Evolutionary conservation across 73 alveolate species (phyloP).

Genomic region (Paramecium caudatum): DNA sequence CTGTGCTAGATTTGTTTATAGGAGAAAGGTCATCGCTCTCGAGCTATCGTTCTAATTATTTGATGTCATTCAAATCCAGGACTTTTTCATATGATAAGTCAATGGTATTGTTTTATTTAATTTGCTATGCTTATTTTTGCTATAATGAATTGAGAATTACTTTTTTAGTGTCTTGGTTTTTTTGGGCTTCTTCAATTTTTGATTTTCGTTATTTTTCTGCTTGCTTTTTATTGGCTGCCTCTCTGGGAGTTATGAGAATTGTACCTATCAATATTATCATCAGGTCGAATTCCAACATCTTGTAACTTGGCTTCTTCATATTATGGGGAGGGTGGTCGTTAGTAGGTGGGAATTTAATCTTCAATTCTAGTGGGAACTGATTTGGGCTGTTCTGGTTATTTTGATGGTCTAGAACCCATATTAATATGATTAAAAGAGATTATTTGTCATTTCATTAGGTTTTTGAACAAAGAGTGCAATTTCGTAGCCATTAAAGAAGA

Average conservation of each 20-base stretch:
- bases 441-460: conserved; percentile 53
- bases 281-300: conserved; percentile 29
- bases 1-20: conserved; percentile 42
- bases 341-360: conserved; percentile 9
- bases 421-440: conserved; percentile 49
- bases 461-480: conserved; percentile 34
- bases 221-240: conserved; percentile 47
- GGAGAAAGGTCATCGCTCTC: conserved; percentile 61
- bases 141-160: not conserved
- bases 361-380: not conserved
- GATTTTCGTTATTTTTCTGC: conserved; percentile 25
- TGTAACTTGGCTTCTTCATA: not conserved
- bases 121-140: not conserved
- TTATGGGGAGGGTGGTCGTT: conserved; percentile 36
- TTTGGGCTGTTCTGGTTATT: conserved; percentile 14
- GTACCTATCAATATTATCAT: conserved; percentile 62
- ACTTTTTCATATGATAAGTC: conserved; percentile 38
- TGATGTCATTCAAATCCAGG: conserved; percentile 1
- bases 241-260: not conserved
- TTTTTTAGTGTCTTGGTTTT: conserved; percentile 9
- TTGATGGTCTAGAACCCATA: not conserved
- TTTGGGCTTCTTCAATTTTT: not conserved
- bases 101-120: not conserved
- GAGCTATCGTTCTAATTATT: conserved; percentile 23
- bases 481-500: conserved; percentile 7